A percentile compares a stretch with the other conserved stretches of the same genome.
Conservation (phyloP, 805 yeast genomes). For the Cyberlindnera maclurae region DNA sequence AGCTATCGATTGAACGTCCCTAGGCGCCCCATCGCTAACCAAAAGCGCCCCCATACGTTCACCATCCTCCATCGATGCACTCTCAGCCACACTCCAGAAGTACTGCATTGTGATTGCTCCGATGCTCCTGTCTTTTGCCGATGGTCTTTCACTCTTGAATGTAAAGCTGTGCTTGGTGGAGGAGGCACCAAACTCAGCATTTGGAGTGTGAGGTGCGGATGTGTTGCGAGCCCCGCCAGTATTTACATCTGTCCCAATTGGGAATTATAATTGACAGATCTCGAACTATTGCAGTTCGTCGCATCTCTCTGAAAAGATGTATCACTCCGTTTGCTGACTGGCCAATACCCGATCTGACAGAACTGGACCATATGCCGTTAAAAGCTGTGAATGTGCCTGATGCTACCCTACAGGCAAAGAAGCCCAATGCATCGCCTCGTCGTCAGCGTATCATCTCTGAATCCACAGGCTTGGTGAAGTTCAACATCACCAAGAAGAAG, state of each 20-base stretch:
- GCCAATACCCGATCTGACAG: no score
- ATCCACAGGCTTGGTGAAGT: conserved; percentile 44
- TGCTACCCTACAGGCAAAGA: neutral
- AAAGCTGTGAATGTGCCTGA: no score
- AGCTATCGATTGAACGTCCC: neutral
- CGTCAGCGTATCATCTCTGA: conserved; percentile 39
- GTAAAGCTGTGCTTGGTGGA: no score
- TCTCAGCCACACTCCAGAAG: neutral
- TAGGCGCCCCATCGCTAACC: neutral
- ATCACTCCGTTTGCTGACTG: no score
- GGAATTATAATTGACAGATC: neutral
- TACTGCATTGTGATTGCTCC: neutral
- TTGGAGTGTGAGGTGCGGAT: neutral
- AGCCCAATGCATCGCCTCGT: conserved; percentile 2
- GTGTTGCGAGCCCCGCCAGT: neutral
- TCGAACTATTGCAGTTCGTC: neutral
- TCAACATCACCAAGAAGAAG: conserved; percentile 21
- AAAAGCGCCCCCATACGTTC: neutral
- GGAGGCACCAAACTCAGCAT: no score
- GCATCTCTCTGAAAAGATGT: neutral
- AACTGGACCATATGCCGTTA: no score
- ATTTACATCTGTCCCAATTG: neutral
- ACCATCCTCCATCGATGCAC: conserved; percentile 1
- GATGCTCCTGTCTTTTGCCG: no score
- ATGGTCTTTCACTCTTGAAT: no score